Conservation (phyloP, 2,329 filamentous ascomycete species). For the Endocalyx cinctus region DNA sequence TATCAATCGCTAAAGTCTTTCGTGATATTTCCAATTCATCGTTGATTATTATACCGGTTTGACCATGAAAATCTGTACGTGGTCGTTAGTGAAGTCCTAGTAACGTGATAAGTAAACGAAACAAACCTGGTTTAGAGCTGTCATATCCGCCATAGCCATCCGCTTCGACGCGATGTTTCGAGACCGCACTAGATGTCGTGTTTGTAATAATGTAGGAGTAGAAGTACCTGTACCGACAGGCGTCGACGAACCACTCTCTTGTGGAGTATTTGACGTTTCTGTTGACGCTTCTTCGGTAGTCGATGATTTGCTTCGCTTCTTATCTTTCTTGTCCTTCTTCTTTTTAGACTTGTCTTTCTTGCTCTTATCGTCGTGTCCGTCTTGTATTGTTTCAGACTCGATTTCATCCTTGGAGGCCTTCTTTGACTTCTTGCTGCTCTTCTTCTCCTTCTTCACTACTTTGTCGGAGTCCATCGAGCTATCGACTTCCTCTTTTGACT, state of each 20-base stretch:
- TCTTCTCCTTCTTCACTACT: conserved; percentile 22
- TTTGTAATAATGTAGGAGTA: conserved; percentile 46
- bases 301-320: conserved; percentile 26
- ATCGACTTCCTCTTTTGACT: conserved; percentile 30
- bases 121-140: conserved; percentile 78
- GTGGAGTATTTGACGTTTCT: conserved; percentile 23
- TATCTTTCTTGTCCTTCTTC: conserved; percentile 33
- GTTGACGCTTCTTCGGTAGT: conserved; percentile 15
- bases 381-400: conserved; percentile 7
- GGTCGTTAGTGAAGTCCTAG: conserved; percentile 12
- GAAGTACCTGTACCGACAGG: conserved; percentile 39
- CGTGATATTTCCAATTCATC: too few species aligned
- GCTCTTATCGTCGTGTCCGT: conserved; percentile 31
- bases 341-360: conserved; percentile 50
- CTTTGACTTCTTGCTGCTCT: conserved; percentile 26
- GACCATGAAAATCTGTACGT: conserved; percentile 27
- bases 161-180: conserved; percentile 87
- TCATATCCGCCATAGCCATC: conserved; percentile 73
- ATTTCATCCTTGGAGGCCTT: conserved; percentile 29
- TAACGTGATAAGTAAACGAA: neutral
- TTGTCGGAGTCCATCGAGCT: too few species aligned
- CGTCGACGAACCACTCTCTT: conserved; percentile 31
- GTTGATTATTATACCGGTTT: conserved; percentile 23
- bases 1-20: too few species aligned
- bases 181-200: conserved; percentile 69